Base-by-base conservation (phyloP, 768 basidiomycete genomes). In the Asterophora lycoperdoides region DNA sequence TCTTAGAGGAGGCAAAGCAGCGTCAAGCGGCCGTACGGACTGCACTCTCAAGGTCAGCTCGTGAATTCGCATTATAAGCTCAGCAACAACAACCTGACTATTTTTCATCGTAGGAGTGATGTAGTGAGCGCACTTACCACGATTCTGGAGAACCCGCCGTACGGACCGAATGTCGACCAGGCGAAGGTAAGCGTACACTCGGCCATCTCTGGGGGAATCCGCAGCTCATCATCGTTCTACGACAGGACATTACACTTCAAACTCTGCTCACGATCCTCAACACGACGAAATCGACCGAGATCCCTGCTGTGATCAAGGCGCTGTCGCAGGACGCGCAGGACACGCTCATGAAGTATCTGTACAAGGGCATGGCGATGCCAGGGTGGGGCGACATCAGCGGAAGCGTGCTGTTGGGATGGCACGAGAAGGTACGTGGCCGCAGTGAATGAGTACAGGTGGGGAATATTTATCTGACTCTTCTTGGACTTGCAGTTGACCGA, bases 331-430 rank as follows among this genome's bases (percentile, higher is more conserved):
- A 89, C 43, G 70, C 78, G 37, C 90, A 93, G 60, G 95, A 96
- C 61, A 89, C 85, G 28, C 76, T 97, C 46, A 98, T 96, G 95
- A 95, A 94, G 64, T 98, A 95, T 62, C 73, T 98, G 13, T 98
- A 97, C 80, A 98, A 98, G 71, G 94, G 91, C 13, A 97, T 96
- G 94, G 77, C 70, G 2, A 74, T 79, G 73, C 77, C 78, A 18
- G 78, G 77, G 14, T 77, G 75, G 74, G 77, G 75, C n/a, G 79
- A 80, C 59, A 72, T 78, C 56, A 79, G 76, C 54, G 78, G 77
- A 30, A 79, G 78, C 57, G 77, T 79, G n/a, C 56, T 79, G 29
- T 62, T 95, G 35, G 88, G 84, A 11, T 97, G 95, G 95, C 95
- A 98, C 62, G 93, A 96, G 67, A 96, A 95, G 87, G 93, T 93